These are phyloP conservation scores for Danielia oregonensis DNA, from an alignment of 805 yeast species.

Conservation along the genomic window DNA sequence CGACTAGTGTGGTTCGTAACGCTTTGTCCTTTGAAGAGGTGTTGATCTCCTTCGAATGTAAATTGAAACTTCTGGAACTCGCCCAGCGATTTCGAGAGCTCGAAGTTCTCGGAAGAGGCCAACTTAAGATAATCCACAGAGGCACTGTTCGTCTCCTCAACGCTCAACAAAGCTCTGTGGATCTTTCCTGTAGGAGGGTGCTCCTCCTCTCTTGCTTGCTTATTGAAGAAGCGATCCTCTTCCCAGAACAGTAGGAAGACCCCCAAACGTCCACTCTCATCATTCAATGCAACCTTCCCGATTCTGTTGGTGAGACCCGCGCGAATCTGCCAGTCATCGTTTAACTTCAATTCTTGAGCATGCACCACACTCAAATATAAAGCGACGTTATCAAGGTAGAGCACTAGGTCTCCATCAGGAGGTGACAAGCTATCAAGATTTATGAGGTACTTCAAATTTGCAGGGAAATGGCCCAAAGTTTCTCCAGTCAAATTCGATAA, in stretches of 20 bases:
- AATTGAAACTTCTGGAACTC: slow-evolving; percentile 16
- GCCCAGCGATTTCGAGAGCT: slow-evolving; percentile 7
- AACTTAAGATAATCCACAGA: slow-evolving; percentile 21
- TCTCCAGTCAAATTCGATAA: slow-evolving; percentile 21
- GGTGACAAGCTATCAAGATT: slow-evolving; percentile 32
- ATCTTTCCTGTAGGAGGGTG: slow-evolving; percentile 3
- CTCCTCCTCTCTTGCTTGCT: slow-evolving; percentile 11
- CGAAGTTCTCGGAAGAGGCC: slow-evolving; percentile 21
- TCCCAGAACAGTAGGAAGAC: slow-evolving; percentile 35
- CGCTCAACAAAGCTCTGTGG: slow-evolving; percentile 20
- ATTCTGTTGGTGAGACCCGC: slow-evolving; percentile 22
- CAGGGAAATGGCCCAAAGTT: slow-evolving; percentile 29
- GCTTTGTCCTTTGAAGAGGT: slow-evolving; percentile 2
- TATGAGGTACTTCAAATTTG: slow-evolving; percentile 34
- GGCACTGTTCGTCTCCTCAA: slow-evolving; percentile 11
- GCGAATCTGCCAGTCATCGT: slow-evolving; percentile 17
- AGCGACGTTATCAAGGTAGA: slow-evolving; percentile 28
- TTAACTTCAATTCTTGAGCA: slow-evolving; percentile 19
- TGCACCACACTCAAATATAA: slow-evolving; percentile 24
- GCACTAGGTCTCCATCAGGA: slow-evolving; percentile 28
- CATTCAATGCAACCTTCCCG: slow-evolving; percentile 29
- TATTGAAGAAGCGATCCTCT: slow-evolving; percentile 27
- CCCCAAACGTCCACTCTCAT: slow-evolving; percentile 25
- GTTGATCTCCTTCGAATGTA: slow-evolving; percentile 11
- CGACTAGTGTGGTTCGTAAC: not conserved